Evolutionary conservation across 2,329 filamentous ascomycete genomes (phyloP).

Genomic region (Alternaria sp.): DNA sequence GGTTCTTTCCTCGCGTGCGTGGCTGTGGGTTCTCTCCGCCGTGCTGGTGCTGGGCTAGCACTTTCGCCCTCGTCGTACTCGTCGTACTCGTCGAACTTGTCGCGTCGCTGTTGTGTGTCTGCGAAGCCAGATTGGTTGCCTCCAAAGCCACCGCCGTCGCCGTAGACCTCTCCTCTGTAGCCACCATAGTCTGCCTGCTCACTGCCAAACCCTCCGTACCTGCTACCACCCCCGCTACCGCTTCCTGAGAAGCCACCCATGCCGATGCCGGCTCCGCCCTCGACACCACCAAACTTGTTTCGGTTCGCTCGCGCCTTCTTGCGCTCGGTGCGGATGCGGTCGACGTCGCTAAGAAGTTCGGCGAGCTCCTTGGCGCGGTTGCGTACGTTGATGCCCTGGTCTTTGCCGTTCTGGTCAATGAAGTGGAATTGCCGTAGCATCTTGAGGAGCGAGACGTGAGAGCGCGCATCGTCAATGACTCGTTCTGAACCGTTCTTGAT

Average conservation of each 20-base stretch:
- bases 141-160: constrained; percentile 94
- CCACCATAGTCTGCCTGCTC: constrained; percentile 66
- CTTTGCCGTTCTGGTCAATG: constrained; percentile 95
- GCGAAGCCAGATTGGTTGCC: constrained; percentile 74
- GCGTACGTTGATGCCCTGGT: constrained; percentile 96
- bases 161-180: constrained; percentile 81
- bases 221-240: constrained; percentile 61
- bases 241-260: constrained; percentile 63
- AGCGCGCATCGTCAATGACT: constrained; percentile 95
- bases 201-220: constrained; percentile 92
- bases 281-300: constrained; percentile 95
- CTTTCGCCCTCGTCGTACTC: constrained; percentile 84
- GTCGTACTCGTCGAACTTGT: constrained; percentile 95
- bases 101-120: constrained; percentile 69
- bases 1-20: constrained; percentile 52
- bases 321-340: constrained; percentile 75
- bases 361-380: constrained; percentile 96
- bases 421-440: constrained; percentile 99
- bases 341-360: constrained; percentile 92
- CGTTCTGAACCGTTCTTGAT: constrained; percentile 98
- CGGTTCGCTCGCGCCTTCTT: constrained; percentile 93
- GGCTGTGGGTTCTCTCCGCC: constrained; percentile 58
- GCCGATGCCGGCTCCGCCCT: constrained; percentile 75
- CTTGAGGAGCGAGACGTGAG: constrained; percentile 92
- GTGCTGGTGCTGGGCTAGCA: constrained; percentile 58